These are phyloP conservation scores for Pterocarpus macrocarpus DNA, from an alignment of 306 rosid species.

Conservation along the genomic window DNA sequence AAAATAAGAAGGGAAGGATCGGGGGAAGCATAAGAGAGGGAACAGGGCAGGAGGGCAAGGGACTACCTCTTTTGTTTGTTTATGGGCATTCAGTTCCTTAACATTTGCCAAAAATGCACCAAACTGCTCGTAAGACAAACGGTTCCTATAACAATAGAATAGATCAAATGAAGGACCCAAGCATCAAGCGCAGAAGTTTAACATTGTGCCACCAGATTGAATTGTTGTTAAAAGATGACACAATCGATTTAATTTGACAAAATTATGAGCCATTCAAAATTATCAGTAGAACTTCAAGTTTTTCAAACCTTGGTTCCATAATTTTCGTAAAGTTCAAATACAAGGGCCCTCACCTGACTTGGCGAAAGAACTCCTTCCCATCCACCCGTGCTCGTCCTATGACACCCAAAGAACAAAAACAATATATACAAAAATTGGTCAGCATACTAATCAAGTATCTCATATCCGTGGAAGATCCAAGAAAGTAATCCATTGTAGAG, in stretches of 20 bases:
- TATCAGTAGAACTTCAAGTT: constrained; percentile 6
- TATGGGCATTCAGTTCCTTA: constrained; percentile 92
- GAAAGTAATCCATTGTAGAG: constrained; percentile 17
- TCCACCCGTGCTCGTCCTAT: constrained; percentile 92
- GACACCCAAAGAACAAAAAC: constrained; percentile 37
- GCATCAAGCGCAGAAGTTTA: neutral
- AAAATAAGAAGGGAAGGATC: neutral
- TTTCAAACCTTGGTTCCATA: constrained; percentile 1
- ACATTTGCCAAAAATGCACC: constrained; percentile 94
- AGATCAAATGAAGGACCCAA: constrained; percentile 5
- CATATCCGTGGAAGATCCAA: constrained; percentile 20
- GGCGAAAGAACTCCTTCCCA: constrained; percentile 96
- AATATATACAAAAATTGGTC: neutral
- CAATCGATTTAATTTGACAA: neutral
- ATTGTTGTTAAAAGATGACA: constrained; percentile 14
- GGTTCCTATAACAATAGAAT: constrained; percentile 68
- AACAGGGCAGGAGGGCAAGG: neutral
- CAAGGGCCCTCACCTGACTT: constrained; percentile 79
- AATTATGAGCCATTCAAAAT: neutral
- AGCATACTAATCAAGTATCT: constrained; percentile 1
- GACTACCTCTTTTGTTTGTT: constrained; percentile 88
- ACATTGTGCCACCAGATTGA: constrained; percentile 6
- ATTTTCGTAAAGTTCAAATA: constrained; percentile 26
- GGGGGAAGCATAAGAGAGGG: constrained; percentile 1
- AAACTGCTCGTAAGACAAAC: constrained; percentile 95